Conservation (phyloP, 352 stramenopile species). For the Globisporangium barbulae region DNA sequence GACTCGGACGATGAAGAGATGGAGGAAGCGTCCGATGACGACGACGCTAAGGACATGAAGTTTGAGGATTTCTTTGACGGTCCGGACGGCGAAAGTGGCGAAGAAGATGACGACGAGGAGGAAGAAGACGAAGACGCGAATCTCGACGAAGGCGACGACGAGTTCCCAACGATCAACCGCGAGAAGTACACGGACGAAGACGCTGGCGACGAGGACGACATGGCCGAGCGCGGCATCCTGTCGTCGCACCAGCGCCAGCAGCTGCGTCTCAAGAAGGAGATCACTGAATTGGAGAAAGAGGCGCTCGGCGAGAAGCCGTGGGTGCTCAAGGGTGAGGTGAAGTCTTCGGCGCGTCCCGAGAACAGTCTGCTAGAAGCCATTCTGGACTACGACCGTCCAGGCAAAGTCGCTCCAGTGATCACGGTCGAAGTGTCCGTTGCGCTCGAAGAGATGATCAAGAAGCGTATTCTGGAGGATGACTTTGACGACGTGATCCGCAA, state of each 20-base stretch:
- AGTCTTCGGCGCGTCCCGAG: slow-evolving; percentile 78
- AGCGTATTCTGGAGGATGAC: slow-evolving; percentile 93
- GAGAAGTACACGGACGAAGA: slow-evolving; percentile 53
- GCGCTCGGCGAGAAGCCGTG: slow-evolving; percentile 93
- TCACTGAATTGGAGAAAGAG: slow-evolving; percentile 85
- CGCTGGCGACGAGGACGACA: slow-evolving; percentile 57
- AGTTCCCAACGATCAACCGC: slow-evolving; percentile 55
- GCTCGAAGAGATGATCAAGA: slow-evolving; percentile 94
- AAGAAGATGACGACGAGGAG: slow-evolving; percentile 32
- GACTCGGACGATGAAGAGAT: slow-evolving; percentile 49
- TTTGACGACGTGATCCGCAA: slow-evolving; percentile 94
- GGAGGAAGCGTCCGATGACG: slow-evolving; percentile 53
- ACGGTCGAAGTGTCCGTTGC: slow-evolving; percentile 90
- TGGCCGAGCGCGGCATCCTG: slow-evolving; percentile 77
- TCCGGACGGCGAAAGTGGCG: slow-evolving; percentile 30
- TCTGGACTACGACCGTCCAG: slow-evolving; percentile 91
- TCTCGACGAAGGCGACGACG: slow-evolving; percentile 37
- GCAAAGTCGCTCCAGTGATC: slow-evolving; percentile 90
- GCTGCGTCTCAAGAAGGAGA: slow-evolving; percentile 71
- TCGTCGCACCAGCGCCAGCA: slow-evolving; percentile 75
- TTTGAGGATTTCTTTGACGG: slow-evolving; percentile 68
- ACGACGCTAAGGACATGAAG: slow-evolving; percentile 49
- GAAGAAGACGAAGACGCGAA: slow-evolving; percentile 40
- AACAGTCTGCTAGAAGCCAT: slow-evolving; percentile 93
- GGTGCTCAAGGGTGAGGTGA: slow-evolving; percentile 91